A percentile compares a stretch with the other conserved stretches of the same genome.
Conservation (phyloP, 2,329 filamentous ascomycete genomes). For the Diaporthe longicolla region DNA sequence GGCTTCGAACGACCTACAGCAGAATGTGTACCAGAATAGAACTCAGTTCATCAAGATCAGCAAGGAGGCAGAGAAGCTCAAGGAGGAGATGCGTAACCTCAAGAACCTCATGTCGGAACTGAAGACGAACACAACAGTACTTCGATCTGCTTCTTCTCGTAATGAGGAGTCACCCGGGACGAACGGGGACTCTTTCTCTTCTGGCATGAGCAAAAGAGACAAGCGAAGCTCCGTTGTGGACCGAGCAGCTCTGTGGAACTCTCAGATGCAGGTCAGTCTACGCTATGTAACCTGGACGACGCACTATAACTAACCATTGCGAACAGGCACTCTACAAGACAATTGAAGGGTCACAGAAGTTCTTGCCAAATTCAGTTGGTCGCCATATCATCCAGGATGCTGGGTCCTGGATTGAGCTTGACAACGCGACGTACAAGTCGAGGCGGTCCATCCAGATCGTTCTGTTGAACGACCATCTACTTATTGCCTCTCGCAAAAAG, state of each 20-base stretch:
- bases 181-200: constrained; percentile 64
- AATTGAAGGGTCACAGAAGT: constrained; percentile 98
- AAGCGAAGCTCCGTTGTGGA: constrained; percentile 91
- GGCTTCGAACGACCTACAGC: constrained; percentile 87
- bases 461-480: constrained; percentile 91
- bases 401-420: constrained; percentile 93
- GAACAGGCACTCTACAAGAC: constrained; percentile 86
- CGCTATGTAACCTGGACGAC: not conserved
- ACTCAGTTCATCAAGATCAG: constrained; percentile 99
- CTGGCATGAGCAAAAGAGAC: constrained; percentile 75
- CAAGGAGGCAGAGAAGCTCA: constrained; percentile 98
- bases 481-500: constrained; percentile 94
- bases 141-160: constrained; percentile 71
- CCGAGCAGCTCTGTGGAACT: constrained; percentile 76
- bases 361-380: constrained; percentile 89
- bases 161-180: constrained; percentile 62
- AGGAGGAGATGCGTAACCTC: constrained; percentile 93
- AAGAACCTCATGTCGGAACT: constrained; percentile 93
- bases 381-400: constrained; percentile 95
- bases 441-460: constrained; percentile 91
- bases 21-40: constrained; percentile 96
- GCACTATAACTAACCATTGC: constrained; percentile 17
- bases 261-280: constrained; percentile 71
- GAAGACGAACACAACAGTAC: constrained; percentile 80
- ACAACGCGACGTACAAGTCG: constrained; percentile 97